Evolutionary conservation across 2,329 filamentous ascomycete species (phyloP), one percentile per base, ranked within the genome.

Genomic region (Penicillium hordei): DNA sequence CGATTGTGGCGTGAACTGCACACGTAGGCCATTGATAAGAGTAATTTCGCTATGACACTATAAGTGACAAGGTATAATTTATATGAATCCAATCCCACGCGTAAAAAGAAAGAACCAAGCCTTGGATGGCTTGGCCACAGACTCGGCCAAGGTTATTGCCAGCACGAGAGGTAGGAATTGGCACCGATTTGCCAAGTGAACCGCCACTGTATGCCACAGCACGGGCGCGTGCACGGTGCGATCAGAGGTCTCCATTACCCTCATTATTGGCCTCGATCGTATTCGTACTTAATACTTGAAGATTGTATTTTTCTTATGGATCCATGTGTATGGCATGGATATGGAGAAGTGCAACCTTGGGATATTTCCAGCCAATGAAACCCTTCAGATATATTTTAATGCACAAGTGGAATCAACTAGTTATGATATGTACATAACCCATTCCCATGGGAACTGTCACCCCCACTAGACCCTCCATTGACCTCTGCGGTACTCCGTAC

Each of bases 121-220:
- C 38, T 42, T 43, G 27, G 21, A 19, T 10, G 1, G 12, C 38
- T 33, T 51, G 48, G 27, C 38, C 19, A 44, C 9, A n/a, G 15
- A 6, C 29, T 43, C 21, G 12, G 34, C 46, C 46, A 33, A 42
- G 29, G 38, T 31, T 19, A 21, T 51, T 23, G 31, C 13, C 15
- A 29, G n/a, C 40, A 43, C 15, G 13, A 57, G 48, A 52, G 27
- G 45, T 44, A 33, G 40, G 49, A 34, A 45, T 48, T 19, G 8
- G 38, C 50, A 42, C 55, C 51, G 49, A 53, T 52, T 57, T 38
- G 38, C 43, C 34, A 48, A 44, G 52, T 15, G 45, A 46, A 19
- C 31, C 55, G 42, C 43, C 39, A 48, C 44, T 8, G 12, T 27
- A 21, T 49, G 34, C 34, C 48, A 51, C 29, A 38, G 5, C 12